Conservation (phyloP, 139 green algal species). For the Chlorella vulgaris region DNA sequence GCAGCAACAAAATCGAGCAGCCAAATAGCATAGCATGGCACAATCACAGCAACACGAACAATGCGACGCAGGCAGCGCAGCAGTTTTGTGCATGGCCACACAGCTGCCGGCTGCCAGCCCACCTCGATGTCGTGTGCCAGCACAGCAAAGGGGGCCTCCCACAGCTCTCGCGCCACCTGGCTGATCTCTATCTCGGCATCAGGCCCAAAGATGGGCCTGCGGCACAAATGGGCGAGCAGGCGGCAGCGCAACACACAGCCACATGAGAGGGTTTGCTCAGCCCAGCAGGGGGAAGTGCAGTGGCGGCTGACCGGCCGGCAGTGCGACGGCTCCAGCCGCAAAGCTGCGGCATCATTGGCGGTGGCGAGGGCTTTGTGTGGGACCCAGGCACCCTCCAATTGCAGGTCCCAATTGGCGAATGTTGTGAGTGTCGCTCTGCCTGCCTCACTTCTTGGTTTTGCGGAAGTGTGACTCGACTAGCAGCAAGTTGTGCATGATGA, state of each 20-base stretch:
- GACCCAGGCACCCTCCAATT: too few species aligned
- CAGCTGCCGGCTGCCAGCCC: neutral
- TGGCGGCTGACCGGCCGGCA: too few species aligned
- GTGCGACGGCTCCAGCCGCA: too few species aligned
- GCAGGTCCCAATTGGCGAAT: too few species aligned
- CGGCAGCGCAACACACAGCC: too few species aligned
- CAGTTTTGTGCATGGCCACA: neutral
- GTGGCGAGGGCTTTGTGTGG: too few species aligned
- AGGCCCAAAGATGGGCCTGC: conserved; percentile 47
- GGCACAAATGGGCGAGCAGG: neutral
- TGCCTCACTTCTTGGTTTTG: conserved; percentile 41
- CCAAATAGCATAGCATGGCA: too few species aligned
- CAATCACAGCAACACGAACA: neutral
- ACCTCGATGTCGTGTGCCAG: conserved; percentile 42
- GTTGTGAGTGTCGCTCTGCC: neutral
- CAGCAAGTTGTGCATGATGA: conserved; percentile 49
- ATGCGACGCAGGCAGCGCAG: neutral
- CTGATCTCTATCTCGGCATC: conserved; percentile 45
- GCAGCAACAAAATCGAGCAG: too few species aligned
- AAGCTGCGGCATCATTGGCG: too few species aligned
- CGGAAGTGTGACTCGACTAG: conserved; percentile 48
- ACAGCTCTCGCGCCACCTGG: conserved; percentile 41
- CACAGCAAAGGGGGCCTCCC: conserved; percentile 49
- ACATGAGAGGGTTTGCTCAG: too few species aligned
- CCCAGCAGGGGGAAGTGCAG: too few species aligned